Evolutionary conservation across 345 rosid species (phyloP).

Genomic region (Arabidopsis thaliana): TAIR10.1 NC_003075.7:6336001-6336500

Average conservation of each 20-base stretch:
- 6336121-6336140: conserved; percentile 65
- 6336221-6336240: conserved; percentile 11
- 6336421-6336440: not conserved
- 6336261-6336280: conserved; percentile 18
- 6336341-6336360: conserved; percentile 90
- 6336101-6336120: conserved; percentile 71
- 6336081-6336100: conserved; percentile 68
- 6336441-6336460: not conserved
- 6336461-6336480: not conserved
- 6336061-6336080: conserved; percentile 44
- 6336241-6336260: not conserved
- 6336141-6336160: conserved; percentile 70
- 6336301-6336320: conserved; percentile 41
- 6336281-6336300: not conserved
- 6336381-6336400: conserved; percentile 69
- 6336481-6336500: conserved; percentile 49
- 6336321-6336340: conserved; percentile 72
- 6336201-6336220: conserved; percentile 30
- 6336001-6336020: not conserved
- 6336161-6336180: conserved; percentile 57
- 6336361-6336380: conserved; percentile 69
- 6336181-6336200: conserved; percentile 52
- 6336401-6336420: conserved; percentile 53
- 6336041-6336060: conserved; percentile 35
- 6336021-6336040: conserved; percentile 50